A percentile compares a stretch with the other conserved stretches of the same genome.
Conservation (phyloP, 176 grass and related monocot genomes). For the Aechmea fasciata region DNA sequence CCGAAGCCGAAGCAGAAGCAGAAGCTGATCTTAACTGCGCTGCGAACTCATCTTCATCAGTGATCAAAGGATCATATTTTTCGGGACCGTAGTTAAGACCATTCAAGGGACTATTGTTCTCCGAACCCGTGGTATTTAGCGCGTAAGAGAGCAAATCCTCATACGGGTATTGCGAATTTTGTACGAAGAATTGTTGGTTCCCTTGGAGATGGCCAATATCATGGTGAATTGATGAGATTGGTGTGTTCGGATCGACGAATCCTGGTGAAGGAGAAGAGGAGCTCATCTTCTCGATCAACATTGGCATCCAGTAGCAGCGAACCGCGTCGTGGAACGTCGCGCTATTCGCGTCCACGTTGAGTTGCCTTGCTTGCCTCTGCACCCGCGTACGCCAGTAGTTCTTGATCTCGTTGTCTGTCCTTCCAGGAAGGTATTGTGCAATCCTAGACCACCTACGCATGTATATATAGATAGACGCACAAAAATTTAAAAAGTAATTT, state of each 20-base stretch:
- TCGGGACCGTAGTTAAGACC: constrained; percentile 10
- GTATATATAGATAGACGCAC: not conserved
- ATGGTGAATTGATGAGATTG: not conserved
- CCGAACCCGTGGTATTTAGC: not conserved
- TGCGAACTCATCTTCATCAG: not conserved
- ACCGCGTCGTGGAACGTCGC: constrained; percentile 72
- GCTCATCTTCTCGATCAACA: constrained; percentile 64
- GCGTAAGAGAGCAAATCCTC: not conserved
- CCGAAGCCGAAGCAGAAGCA: not conserved
- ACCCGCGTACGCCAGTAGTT: constrained; percentile 89
- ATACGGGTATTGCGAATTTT: not conserved
- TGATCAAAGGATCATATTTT: constrained; percentile 4
- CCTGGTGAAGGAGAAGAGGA: not conserved
- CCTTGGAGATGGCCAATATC: not conserved
- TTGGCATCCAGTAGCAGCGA: constrained; percentile 83
- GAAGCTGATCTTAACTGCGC: too few relatives aligned
- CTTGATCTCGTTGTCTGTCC: constrained; percentile 97
- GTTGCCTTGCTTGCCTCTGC: constrained; percentile 91
- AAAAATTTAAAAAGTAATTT: too few relatives aligned
- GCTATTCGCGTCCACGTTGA: constrained; percentile 77
- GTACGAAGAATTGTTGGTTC: not conserved
- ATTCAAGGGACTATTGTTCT: not conserved
- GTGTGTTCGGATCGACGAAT: not conserved
- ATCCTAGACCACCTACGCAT: constrained; percentile 67
- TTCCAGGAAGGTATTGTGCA: constrained; percentile 66